Base-by-base conservation (phyloP, 2,329 filamentous ascomycete genomes). In the Zasmidium angulare region DNA sequence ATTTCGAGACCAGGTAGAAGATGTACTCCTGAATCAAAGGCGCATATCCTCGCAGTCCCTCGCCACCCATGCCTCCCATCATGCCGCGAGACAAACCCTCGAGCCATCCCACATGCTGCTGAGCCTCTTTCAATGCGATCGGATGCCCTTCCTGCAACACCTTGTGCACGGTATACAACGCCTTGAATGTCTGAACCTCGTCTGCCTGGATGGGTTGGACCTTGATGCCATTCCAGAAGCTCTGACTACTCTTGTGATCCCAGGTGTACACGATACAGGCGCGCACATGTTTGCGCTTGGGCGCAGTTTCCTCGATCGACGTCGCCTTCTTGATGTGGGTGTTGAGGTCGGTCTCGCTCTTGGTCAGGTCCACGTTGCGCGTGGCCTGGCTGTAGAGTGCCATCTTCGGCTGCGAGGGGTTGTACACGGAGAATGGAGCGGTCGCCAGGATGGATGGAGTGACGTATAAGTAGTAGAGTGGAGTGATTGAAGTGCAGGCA, bases 121-220 rank as follows among this genome's bases (percentile, higher is more conserved):
- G 90, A 24, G 92, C 95, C 76, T 99, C 95, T 71, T 88, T 88
- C 31, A 99, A 79, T 1, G 90, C 90, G 57, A 90, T 83, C 0
- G 95, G 93, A 72, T 99, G 95, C 17, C 95, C 95, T 77, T 99
- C 95, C 74, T 99, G 95, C 19, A 99, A 83, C 55, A 99, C 93
- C 76, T 98, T 97, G 81, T 99, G 95, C 66, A 98, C 86, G 21
- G 92, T 98, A 72, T 98, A 97, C 62, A 99, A 84, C 50, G 95
- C 93, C 77, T 99, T 99, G 84, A 98, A 99, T 2, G 95, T 98
- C 80, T 99, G 95, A 43, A 99, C 89, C 80, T 99, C 95, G 74
- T 99, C 95, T 76, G 95, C 93, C 66, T 98, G 86, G 72, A 99
- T 92, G n/a, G 95, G 95, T 79, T 98, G 93, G 89, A 98, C 93